Evolutionary conservation across 805 yeast genomes (phyloP), one percentile per base, ranked within the genome.

Genomic region (Nakazawaea ernobii): DNA sequence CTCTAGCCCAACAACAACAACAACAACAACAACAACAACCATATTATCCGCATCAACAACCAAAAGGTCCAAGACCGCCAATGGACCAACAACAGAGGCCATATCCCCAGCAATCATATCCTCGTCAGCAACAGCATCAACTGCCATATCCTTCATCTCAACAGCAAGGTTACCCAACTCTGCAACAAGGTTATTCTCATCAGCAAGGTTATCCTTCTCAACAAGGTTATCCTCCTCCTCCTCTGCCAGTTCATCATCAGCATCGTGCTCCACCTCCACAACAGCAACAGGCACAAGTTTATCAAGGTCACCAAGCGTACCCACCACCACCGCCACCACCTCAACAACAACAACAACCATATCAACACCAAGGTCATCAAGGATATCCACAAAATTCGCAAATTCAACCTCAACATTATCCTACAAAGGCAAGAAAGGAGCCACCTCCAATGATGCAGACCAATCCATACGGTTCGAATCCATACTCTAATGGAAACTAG

Each of bases 21-120:
- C 53, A 43, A 29, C 58, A 49, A 24, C 59, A 53, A 35, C 53
- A 43, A 17, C 53, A 41, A 38, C 57, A 45, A 49, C 51, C 45
- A 15, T 54, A 42, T 32, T 52, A 52, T 14, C 54, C 46, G 33
- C 44, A 52, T 38, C 54, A 42, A 15, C 53, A 46, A 17, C 55
- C 53, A 13, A 39, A 35, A 40, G 55, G 49, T 10, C 50, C 45
- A 10, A 39, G 40, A 27, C 47, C 35, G 13, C 45, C 35, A 6
- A 47, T 32, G 24, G 54, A 17, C 36, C 48, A 38, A 14, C 44
- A 35, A 15, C 43, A 37, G 11, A 38, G 24, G 30, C 39, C 33
- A 24, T 29, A 14, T 9, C 41, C 36, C 3, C 49, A 30, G 7
- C 41, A 15, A 27, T 37, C 32, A 14, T 35, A 27, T 9, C 42